Conservation (phyloP, 495 filamentous ascomycete genomes). For the Aspergillus cavernicola region DNA sequence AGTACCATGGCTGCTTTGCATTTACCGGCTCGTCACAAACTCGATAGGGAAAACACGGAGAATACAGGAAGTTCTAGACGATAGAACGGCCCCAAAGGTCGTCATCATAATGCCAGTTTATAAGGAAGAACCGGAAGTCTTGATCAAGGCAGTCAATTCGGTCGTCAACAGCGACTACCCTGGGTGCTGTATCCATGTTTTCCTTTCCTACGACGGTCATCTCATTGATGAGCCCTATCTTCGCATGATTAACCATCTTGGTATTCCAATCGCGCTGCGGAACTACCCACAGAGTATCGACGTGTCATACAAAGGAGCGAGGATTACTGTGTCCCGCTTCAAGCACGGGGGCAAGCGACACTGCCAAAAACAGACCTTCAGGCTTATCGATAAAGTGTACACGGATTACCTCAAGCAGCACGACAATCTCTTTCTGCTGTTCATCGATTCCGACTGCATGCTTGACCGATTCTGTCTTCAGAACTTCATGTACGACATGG, state of each 20-base stretch:
- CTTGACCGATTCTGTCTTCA: constrained; percentile 89
- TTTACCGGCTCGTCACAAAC: constrained; percentile 85
- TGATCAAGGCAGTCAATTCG: constrained; percentile 86
- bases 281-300: constrained; percentile 89
- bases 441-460: constrained; percentile 98
- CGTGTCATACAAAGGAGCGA: constrained; percentile 72
- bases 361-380: constrained; percentile 92
- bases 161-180: constrained; percentile 96
- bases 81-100: constrained; percentile 84
- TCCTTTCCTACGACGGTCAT: constrained; percentile 93
- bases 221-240: constrained; percentile 86
- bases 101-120: constrained; percentile 98
- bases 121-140: constrained; percentile 82
- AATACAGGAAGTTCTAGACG: constrained; percentile 81
- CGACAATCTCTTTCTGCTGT: constrained; percentile 92
- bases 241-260: constrained; percentile 82
- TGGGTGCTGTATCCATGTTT: constrained; percentile 88
- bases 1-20: constrained; percentile 88
- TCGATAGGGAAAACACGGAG: constrained; percentile 74
- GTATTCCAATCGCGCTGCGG: constrained; percentile 72
- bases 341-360: constrained; percentile 90
- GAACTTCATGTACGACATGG: constrained; percentile 99
- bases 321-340: constrained; percentile 91
- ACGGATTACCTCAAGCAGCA: constrained; percentile 81
- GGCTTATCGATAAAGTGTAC: constrained; percentile 92